Evolutionary conservation across 345 rosid genomes (phyloP).

Genomic region (Lumnitzera racemosa): DNA sequence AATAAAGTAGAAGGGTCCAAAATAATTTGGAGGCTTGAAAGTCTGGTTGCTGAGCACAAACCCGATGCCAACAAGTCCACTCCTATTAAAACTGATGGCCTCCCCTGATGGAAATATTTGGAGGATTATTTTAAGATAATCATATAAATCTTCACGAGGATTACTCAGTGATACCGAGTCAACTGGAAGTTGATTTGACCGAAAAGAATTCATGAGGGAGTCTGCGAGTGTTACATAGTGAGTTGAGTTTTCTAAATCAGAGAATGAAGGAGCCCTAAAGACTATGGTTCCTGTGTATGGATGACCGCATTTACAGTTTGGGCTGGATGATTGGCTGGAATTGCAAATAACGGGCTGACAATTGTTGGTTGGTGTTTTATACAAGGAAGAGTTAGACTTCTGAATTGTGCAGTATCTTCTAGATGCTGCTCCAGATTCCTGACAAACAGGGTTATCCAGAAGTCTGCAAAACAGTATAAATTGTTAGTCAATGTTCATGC

Average conservation of each 20-base stretch:
- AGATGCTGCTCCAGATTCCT: conserved; percentile 19
- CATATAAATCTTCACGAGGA: conserved; percentile 37
- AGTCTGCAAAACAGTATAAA: conserved; percentile 42
- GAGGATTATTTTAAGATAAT: conserved; percentile 38
- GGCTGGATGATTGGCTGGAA: conserved; percentile 35
- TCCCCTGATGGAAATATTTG: conserved; percentile 42
- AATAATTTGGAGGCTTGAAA: conserved; percentile 44
- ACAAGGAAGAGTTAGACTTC: conserved; percentile 19
- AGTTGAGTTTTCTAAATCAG: conserved; percentile 34
- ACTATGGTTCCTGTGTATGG: conserved; percentile 55
- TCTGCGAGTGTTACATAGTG: conserved; percentile 28
- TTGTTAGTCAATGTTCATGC: background rate
- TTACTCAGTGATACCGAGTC: conserved; percentile 49
- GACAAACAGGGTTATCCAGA: conserved; percentile 52
- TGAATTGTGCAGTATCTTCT: conserved; percentile 32
- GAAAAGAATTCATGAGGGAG: conserved; percentile 18
- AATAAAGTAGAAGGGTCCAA: conserved; percentile 54
- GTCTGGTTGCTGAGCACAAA: conserved; percentile 56
- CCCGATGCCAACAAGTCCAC: conserved; percentile 31
- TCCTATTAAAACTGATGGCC: conserved; percentile 36
- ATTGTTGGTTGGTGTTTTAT: conserved; percentile 30
- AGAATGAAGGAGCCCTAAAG: conserved; percentile 66
- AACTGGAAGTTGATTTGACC: conserved; percentile 38
- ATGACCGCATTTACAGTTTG: conserved; percentile 52
- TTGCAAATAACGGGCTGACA: conserved; percentile 37